Conservation (phyloP, 257 asterid genomes). For the Solanum sitiens region DNA sequence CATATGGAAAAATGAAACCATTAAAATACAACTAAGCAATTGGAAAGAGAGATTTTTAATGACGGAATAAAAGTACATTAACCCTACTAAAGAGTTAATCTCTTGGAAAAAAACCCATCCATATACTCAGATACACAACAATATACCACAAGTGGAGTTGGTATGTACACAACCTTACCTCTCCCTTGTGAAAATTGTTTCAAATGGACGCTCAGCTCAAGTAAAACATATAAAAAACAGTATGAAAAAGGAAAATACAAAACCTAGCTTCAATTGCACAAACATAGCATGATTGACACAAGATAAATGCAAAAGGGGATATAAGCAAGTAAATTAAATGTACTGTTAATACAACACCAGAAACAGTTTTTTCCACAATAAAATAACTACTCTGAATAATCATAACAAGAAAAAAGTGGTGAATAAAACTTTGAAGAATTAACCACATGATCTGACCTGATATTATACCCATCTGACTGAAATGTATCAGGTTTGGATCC, state of each 20-base stretch:
- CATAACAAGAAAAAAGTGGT: background rate
- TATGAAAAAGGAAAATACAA: background rate
- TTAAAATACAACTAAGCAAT: background rate
- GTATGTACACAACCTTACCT: background rate
- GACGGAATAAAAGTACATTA: background rate
- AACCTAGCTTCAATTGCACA: background rate
- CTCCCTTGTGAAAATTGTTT: background rate
- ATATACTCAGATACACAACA: background rate
- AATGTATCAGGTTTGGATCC: constrained; percentile 90
- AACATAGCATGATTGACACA: background rate
- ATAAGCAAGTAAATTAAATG: background rate
- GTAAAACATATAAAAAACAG: background rate
- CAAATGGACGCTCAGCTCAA: background rate
- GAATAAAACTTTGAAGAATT: background rate
- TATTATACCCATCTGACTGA: constrained; percentile 61
- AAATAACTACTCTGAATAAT: background rate
- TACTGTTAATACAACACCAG: background rate
- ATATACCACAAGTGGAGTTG: background rate
- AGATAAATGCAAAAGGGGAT: background rate
- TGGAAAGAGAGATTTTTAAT: background rate
- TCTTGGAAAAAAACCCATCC: background rate
- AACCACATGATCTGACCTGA: constrained; percentile 50
- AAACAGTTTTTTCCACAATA: background rate
- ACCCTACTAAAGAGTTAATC: background rate
- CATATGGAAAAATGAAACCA: background rate